Percentiles rank a stretch among this genome's conserved stretches.
Conservation (phyloP, 2,329 filamentous ascomycete genomes). For the Diplocarpon rosae region DNA sequence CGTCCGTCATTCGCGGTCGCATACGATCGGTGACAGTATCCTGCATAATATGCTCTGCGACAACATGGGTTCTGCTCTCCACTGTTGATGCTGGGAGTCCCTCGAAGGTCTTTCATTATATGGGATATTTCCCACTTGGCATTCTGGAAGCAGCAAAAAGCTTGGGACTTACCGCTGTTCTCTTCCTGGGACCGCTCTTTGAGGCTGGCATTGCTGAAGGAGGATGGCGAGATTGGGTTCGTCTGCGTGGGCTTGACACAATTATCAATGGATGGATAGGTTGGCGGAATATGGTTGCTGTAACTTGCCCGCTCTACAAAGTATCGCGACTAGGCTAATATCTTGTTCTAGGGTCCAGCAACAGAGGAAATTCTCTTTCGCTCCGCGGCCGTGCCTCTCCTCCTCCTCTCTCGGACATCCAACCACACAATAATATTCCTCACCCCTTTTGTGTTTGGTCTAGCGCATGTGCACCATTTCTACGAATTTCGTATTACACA, state of each 20-base stretch:
- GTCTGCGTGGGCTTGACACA: constrained; percentile 42
- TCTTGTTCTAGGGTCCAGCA: constrained; percentile 52
- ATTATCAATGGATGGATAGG: constrained; percentile 63
- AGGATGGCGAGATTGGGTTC: constrained; percentile 54
- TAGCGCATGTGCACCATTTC: constrained; percentile 90
- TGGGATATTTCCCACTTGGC: constrained; percentile 74
- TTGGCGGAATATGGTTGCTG: constrained; percentile 80
- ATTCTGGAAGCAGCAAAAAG: constrained; percentile 50
- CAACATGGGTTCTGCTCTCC: constrained; percentile 57
- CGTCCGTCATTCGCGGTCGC: constrained; percentile 77
- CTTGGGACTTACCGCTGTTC: constrained; percentile 60
- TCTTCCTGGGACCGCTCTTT: constrained; percentile 80
- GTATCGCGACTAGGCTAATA: constrained; percentile 1
- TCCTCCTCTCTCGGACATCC: constrained; percentile 54
- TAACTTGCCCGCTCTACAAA: constrained; percentile 35
- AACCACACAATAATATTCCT: constrained; percentile 57
- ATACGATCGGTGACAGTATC: constrained; percentile 71
- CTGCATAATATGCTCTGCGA: constrained; percentile 54
- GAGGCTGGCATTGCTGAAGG: constrained; percentile 66
- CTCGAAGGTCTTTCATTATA: constrained; percentile 49
- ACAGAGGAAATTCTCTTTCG: constrained; percentile 94
- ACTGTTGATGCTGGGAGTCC: constrained; percentile 38
- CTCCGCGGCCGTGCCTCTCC: constrained; percentile 71
- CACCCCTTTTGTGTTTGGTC: constrained; percentile 80
- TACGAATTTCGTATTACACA: constrained; percentile 85